Conservation (phyloP, 75 land plant genomes). For the Gnetum montanum region DNA sequence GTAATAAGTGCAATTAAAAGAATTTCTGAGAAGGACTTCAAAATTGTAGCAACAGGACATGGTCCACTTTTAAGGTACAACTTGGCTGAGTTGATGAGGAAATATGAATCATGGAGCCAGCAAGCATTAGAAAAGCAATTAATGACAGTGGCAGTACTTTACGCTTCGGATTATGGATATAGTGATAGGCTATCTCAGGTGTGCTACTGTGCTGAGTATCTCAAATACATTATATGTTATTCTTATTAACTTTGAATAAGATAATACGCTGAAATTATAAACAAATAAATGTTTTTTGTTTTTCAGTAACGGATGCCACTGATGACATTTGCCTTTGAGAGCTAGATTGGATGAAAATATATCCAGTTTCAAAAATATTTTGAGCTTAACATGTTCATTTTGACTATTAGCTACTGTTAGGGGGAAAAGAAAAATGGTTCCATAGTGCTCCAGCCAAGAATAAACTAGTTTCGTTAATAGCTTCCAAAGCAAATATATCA, state of each 20-base stretch:
- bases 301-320: too few species aligned
- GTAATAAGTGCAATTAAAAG: slow-evolving; percentile 35
- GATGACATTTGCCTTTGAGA: too few species aligned
- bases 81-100: slow-evolving; percentile 29
- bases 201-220: neutral
- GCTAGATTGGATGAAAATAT: too few species aligned
- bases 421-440: too few species aligned
- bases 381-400: too few species aligned
- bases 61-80: slow-evolving; percentile 42
- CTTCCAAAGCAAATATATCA: too few species aligned
- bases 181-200: slow-evolving; percentile 54
- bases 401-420: too few species aligned
- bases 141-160: slow-evolving; percentile 39
- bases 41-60: slow-evolving; percentile 32
- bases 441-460: too few species aligned
- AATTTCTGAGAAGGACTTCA: slow-evolving; percentile 25
- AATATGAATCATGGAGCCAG: slow-evolving; percentile 48
- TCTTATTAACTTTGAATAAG: neutral
- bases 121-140: slow-evolving; percentile 41
- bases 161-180: slow-evolving; percentile 45
- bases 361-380: too few species aligned
- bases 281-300: too few species aligned
- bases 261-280: neutral
- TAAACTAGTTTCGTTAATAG: too few species aligned
- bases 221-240: too few species aligned